Base-by-base conservation (phyloP, 192 early-diverging fungal genomes). In the Dimargaris verticillata region DNA sequence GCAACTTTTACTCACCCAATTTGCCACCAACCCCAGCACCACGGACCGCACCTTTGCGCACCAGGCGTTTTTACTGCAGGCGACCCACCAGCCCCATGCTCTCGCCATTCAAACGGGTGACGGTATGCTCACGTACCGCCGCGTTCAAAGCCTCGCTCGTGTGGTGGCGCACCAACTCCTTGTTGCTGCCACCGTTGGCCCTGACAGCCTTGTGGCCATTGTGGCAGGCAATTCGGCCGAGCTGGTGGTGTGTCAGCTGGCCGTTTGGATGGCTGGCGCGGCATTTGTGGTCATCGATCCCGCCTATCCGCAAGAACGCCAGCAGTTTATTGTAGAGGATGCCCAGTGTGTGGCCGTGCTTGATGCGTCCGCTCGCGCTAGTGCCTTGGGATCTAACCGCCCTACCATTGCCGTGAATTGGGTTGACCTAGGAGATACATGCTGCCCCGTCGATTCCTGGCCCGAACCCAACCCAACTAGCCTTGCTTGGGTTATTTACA, bases 401-500 rank as follows among this genome's bases (percentile, higher is more conserved):
- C n/a, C n/a, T n/a, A n/a, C n/a, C n/a, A n/a, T n/a, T n/a, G n/a
- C n/a, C n/a, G n/a, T n/a, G n/a, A n/a, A n/a, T n/a, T n/a, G n/a
- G n/a, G n/a, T n/a, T n/a, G n/a, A n/a, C n/a, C n/a, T n/a, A n/a
- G n/a, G n/a, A n/a, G 18, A 25, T 51, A 18, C 18, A 20, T 51
- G 6, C 20, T 25, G 20, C n/a, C 6, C 22, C 18, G 11, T 0
- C 18, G 10, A 48, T 48, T 17, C 3, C 47, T 48, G 47, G 22
- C 22, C 22, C 22, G 47, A 48, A 22, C 4, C 47, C 47, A 17
- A 48, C 18, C 49, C 49, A 26, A 11, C 11, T 25, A 10, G 28
- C 53, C 57, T 43, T 5, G 57, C 57, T 11, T 59, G 57, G 57
- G 15, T 59, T 11, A 38, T 59, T 5, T 59, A 59, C 38, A 59